Percentiles rank a stretch among this genome's conserved stretches.
Conservation (phyloP, 2,329 filamentous ascomycete genomes). For the Cordyceps cicadae region DNA sequence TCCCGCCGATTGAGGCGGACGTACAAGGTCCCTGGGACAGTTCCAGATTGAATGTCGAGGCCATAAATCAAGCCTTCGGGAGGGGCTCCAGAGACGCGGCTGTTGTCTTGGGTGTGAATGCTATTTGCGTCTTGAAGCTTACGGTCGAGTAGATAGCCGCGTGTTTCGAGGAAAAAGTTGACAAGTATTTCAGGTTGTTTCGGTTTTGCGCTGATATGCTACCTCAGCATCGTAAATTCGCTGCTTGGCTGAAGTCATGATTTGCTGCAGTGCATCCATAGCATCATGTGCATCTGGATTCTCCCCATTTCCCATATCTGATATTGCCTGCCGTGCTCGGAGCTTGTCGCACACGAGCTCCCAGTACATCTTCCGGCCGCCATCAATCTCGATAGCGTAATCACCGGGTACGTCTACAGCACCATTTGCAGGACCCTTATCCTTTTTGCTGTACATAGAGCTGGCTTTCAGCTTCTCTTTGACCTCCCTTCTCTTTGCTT, state of each 20-base stretch:
- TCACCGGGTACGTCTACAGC: conserved; percentile 29
- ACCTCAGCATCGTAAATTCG: conserved; percentile 30
- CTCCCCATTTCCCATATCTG: conserved; percentile 23
- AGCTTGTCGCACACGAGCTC: conserved; percentile 34
- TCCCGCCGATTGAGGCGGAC: conserved; percentile 61
- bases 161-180: neutral
- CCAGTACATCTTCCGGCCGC: conserved; percentile 29
- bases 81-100: conserved; percentile 36
- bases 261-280: conserved; percentile 22
- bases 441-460: conserved; percentile 14
- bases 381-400: conserved; percentile 23
- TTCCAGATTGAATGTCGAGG: conserved; percentile 44
- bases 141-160: conserved; percentile 15
- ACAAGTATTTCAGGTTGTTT: conserved; percentile 12
- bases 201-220: conserved; percentile 25
- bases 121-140: conserved; percentile 40
- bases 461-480: conserved; percentile 26
- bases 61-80: conserved; percentile 45
- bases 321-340: conserved; percentile 29
- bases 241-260: conserved; percentile 22
- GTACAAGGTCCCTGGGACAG: conserved; percentile 62
- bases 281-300: conserved; percentile 15
- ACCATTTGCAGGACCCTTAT: conserved; percentile 25
- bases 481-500: conserved; percentile 28
- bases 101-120: conserved; percentile 54